Base-by-base conservation (phyloP, 164 flowering plant genomes). In the Nymphaea colorata region DNA sequence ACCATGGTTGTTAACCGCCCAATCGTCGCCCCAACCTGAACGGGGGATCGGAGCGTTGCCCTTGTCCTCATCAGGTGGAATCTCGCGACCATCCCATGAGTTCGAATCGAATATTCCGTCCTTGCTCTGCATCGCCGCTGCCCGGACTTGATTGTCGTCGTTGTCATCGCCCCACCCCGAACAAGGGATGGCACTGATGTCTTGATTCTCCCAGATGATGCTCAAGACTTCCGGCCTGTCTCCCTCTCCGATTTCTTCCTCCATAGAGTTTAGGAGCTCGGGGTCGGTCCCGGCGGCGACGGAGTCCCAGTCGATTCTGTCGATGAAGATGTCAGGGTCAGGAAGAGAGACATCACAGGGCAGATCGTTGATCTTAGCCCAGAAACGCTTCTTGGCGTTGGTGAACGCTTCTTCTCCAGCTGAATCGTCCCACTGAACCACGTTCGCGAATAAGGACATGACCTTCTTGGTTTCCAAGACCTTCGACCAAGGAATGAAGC, bases 351-450 rank as follows among this genome's bases (percentile, higher is more conserved):
- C 78, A 45, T 79, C 77, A 66, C 79, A 76, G 5, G 70, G 76
- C 36, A 75, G 72, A 41, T 82, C 83, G 75, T 84, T 81, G 15
- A 85, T 75, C 65, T 76, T 59, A 11, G 84, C 85, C 86, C 85
- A 82, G 69, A 76, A 88, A 3, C 88, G 81, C 6, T 51, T 64
- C 72, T 86, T 90, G 0, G 88, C 93, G 70, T 76, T 81, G 18
- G 78, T 70, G 62, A 90, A 83, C 59, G 94, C 88, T 66, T 84
- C 92, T 79, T 85, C 76, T 53, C 79, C 90, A 18, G 90, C 93
- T n/a, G 88, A 80, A 66, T 84, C 94, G 64, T 87, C 73, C 97
- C 97, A 90, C 43, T 78, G 68, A 36, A 80, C 53, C 43, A 90
- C 78, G 69, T 79, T 80, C 16, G 67, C 59, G 51, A 80, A 76